Evolutionary conservation across 371 early-diverging fungal genomes (phyloP).

Genomic region (Capillidium rhysosporum): DNA sequence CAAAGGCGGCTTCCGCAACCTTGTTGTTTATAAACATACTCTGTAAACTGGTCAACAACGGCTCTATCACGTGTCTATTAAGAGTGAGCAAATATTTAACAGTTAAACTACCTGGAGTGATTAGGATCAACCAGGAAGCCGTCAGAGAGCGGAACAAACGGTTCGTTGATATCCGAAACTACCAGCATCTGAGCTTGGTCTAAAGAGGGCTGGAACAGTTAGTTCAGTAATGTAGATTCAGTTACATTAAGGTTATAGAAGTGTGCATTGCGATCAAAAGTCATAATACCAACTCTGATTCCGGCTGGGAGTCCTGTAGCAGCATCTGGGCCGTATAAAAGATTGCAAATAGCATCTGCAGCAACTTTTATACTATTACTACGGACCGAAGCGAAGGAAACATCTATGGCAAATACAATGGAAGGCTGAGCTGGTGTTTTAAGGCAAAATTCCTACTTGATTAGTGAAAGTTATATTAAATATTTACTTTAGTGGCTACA

Average conservation of each 20-base stretch:
- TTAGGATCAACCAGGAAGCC: slow-evolving; percentile 72
- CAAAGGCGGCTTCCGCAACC: slow-evolving; percentile 50
- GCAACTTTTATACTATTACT: slow-evolving; percentile 53
- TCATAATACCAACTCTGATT: slow-evolving; percentile 63
- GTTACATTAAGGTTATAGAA: slow-evolving; percentile 78
- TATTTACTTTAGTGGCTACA: slow-evolving; percentile 51
- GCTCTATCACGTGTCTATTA: slow-evolving; percentile 41
- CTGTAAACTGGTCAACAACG: slow-evolving; percentile 58
- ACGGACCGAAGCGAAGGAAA: slow-evolving; percentile 61
- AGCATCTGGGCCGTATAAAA: slow-evolving; percentile 35
- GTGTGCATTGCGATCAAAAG: slow-evolving; percentile 76
- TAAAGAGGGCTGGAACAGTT: slow-evolving; percentile 22
- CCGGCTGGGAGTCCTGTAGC: slow-evolving; percentile 22
- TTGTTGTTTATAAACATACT: slow-evolving; percentile 57
- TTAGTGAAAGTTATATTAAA: slow-evolving; percentile 10
- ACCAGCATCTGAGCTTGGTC: slow-evolving; percentile 89
- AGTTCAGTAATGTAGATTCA: not conserved
- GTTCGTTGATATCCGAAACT: slow-evolving; percentile 77
- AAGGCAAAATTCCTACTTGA: slow-evolving; percentile 31
- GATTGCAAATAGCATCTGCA: slow-evolving; percentile 35
- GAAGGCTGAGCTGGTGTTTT: slow-evolving; percentile 44
- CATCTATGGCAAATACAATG: slow-evolving; percentile 83
- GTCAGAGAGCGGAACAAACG: slow-evolving; percentile 78
- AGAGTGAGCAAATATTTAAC: not conserved
- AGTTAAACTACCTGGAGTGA: slow-evolving; percentile 8